Percentiles rank a stretch among this genome's conserved stretches.
These are phyloP conservation scores for Phytophthora vignae DNA, from an alignment of 352 stramenopile species.

Conservation along the genomic window DNA sequence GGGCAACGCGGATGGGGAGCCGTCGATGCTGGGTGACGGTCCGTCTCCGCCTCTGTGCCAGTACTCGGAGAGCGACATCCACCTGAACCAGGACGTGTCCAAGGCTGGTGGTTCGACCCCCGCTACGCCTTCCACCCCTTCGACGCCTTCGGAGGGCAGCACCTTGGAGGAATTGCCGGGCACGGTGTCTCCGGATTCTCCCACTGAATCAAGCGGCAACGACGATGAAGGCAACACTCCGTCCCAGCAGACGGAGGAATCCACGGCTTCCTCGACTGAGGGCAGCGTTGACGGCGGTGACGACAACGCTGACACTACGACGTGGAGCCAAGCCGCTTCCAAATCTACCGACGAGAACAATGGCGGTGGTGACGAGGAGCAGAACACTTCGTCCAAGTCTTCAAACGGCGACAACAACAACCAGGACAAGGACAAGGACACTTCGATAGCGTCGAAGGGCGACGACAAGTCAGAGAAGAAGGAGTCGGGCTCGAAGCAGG, in stretches of 20 bases:
- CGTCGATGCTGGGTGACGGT: conserved; percentile 37
- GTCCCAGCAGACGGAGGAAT: neutral
- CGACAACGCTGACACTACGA: neutral
- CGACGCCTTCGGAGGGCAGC: neutral
- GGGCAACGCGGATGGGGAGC: conserved; percentile 21
- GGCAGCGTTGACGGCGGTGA: neutral
- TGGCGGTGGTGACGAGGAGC: neutral
- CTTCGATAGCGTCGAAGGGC: conserved; percentile 4
- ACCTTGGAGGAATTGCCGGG: neutral
- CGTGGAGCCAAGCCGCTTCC: neutral
- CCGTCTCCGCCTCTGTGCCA: conserved; percentile 28
- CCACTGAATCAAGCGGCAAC: conserved; percentile 4
- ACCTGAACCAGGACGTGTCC: conserved; percentile 32
- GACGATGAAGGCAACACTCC: neutral
- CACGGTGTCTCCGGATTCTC: conserved; percentile 7
- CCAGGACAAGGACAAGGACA: neutral
- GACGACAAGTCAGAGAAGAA: conserved; percentile 16
- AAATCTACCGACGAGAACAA: conserved; percentile 1
- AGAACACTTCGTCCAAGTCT: neutral
- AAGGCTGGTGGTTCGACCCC: conserved; percentile 14
- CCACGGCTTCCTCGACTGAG: neutral
- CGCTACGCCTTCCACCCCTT: neutral
- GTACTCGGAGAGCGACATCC: conserved; percentile 37
- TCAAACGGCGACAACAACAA: conserved; percentile 6
- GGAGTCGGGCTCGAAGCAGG: neutral